Evolutionary conservation across 306 rosid species (phyloP).

Genomic region (Rosa chinensis): DNA sequence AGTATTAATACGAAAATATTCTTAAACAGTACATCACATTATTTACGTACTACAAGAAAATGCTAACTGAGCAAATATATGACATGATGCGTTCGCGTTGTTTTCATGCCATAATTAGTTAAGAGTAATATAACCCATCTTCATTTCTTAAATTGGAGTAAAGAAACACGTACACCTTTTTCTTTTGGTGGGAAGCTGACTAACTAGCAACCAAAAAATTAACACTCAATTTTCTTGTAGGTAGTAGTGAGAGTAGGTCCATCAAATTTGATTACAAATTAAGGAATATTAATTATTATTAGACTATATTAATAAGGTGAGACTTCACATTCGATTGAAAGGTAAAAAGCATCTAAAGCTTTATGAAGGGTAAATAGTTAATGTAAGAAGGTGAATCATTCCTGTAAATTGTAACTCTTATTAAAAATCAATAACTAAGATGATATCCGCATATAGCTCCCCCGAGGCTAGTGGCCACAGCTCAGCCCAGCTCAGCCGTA

Average conservation of each 20-base stretch:
- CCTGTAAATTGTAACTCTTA: neutral
- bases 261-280: constrained; percentile 3
- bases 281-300: neutral
- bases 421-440: neutral
- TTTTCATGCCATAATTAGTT: neutral
- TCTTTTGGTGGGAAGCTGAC: constrained; percentile 32
- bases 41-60: too few relatives aligned
- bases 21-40: too few relatives aligned
- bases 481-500: neutral
- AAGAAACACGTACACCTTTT: neutral
- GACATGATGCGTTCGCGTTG: neutral
- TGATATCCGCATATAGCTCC: neutral
- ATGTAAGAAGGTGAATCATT: neutral
- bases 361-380: too few relatives aligned
- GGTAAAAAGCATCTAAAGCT: neutral
- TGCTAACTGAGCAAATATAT: neutral
- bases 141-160: neutral
- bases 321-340: constrained; percentile 12
- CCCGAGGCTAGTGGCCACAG: neutral
- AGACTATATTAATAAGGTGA: constrained; percentile 16
- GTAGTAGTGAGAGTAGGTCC: constrained; percentile 4
- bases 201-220: constrained; percentile 7
- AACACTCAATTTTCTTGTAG: neutral
- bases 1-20: too few relatives aligned
- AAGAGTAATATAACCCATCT: neutral